Evolutionary conservation across 2,329 filamentous ascomycete species (phyloP).

Genomic region (Alternaria metachromatica): DNA sequence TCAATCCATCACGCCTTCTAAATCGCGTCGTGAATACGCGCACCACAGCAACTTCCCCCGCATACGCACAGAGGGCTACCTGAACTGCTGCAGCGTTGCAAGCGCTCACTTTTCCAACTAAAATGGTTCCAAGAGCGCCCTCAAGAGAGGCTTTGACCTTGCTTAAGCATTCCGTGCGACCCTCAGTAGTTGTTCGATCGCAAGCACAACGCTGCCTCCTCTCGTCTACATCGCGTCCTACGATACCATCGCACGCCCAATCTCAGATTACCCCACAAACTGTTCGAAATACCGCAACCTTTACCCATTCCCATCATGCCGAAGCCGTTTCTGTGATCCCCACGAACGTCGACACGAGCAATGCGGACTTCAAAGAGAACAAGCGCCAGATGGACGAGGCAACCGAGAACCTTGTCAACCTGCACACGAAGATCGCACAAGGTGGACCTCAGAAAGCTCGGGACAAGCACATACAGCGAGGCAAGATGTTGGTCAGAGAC

Average conservation of each 20-base stretch:
- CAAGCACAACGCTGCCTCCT: slow-evolving; percentile 32
- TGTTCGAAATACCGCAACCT: slow-evolving; percentile 67
- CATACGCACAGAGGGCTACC: neutral
- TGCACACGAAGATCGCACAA: slow-evolving; percentile 74
- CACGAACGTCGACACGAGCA: slow-evolving; percentile 76
- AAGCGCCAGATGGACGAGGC: slow-evolving; percentile 76
- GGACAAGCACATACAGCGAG: slow-evolving; percentile 83
- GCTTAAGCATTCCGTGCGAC: slow-evolving; percentile 42
- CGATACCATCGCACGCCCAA: slow-evolving; percentile 24
- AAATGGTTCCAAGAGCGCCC: slow-evolving; percentile 44
- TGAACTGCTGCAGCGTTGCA: neutral
- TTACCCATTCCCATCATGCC: slow-evolving; percentile 82
- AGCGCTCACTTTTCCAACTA: neutral
- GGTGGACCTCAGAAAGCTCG: slow-evolving; percentile 83
- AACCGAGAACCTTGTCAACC: slow-evolving; percentile 69
- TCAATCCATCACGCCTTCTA: neutral
- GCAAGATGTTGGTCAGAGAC: slow-evolving; percentile 94
- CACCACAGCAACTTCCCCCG: neutral
- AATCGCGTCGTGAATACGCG: neutral
- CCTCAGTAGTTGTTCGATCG: slow-evolving; percentile 28
- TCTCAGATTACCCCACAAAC: slow-evolving; percentile 17
- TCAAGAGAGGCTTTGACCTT: slow-evolving; percentile 44
- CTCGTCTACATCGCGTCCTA: slow-evolving; percentile 15
- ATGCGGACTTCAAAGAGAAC: slow-evolving; percentile 83
- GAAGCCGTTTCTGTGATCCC: slow-evolving; percentile 81